Conservation (phyloP, 2,329 filamentous ascomycete species). For the Cercospora zeina region DNA sequence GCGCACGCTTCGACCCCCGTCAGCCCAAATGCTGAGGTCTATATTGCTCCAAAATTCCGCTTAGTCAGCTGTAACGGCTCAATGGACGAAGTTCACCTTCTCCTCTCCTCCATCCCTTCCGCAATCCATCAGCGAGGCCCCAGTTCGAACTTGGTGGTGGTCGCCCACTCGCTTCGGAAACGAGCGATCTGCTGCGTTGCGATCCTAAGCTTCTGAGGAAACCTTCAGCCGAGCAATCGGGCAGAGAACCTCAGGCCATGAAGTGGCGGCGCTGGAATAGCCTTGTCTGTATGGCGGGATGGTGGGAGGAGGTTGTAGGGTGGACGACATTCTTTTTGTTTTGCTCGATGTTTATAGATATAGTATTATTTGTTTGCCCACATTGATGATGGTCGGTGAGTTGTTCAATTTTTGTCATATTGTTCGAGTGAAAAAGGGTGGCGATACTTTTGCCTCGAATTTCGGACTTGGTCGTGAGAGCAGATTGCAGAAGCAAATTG, state of each 20-base stretch:
- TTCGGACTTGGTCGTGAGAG: conserved; percentile 1
- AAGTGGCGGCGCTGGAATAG: conserved; percentile 57
- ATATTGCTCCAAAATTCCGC: conserved; percentile 12
- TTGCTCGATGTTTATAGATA: not conserved
- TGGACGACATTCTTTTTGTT: conserved; percentile 41
- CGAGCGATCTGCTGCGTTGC: conserved; percentile 52
- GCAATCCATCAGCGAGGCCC: conserved; percentile 46
- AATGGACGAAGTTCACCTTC: conserved; percentile 33
- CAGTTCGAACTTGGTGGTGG: conserved; percentile 58
- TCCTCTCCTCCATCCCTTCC: conserved; percentile 28
- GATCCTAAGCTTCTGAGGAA: conserved; percentile 55
- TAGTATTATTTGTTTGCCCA: not conserved
- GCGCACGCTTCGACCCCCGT: no score
- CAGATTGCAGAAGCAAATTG: not conserved
- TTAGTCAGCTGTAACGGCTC: conserved; percentile 41
- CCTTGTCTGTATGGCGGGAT: conserved; percentile 45
- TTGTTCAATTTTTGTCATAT: not conserved
- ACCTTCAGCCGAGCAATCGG: conserved; percentile 61
- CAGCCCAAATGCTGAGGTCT: no score
- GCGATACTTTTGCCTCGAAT: conserved; percentile 1
- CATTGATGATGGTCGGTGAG: not conserved
- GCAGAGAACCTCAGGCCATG: conserved; percentile 58
- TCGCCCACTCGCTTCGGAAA: conserved; percentile 57
- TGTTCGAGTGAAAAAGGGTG: not conserved
- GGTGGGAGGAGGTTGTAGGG: conserved; percentile 34